Evolutionary conservation across 805 yeast genomes (phyloP), one percentile per base, ranked within the genome.

Genomic region (Saturnispora halmiae): DNA sequence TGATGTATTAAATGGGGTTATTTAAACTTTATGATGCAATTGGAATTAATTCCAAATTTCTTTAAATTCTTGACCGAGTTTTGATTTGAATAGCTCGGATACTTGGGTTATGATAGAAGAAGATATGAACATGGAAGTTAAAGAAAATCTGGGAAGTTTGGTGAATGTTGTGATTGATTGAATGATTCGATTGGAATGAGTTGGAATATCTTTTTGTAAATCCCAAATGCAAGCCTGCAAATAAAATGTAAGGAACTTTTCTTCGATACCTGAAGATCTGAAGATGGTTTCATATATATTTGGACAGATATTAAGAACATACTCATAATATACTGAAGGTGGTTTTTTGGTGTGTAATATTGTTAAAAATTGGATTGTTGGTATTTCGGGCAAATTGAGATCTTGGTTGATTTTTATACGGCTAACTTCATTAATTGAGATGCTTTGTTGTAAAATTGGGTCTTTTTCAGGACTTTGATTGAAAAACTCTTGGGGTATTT

Each of bases 211-310:
- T 4, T 53, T 49, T 25, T 52, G 46, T 6, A 62, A 51, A 4
- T 50, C 46, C 31, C 38, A 28, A 3, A 48, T 34, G 6, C 52
- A 54, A 0, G 80, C 70, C 22, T 69, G 72, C 7, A 76, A 36
- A 41, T 63, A 69, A 44, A 73, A 68, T n/a, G 60, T 60, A 6
- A 77, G 53, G 43, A 71, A 65, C 10, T 66, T 70, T 0, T 68
- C 49, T 29, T 77, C 82, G 1, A 77, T 53, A 1, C 78, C 79
- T 8, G 69, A 63, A 3, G 51, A 40, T 6, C 52, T 48, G 41
- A 72, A n/a, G n/a, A 76, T 2, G 69, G 44, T 9, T 50, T 49
- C 1, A 45, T 14, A 30, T 64, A 61, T 1, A 53, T 51, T 0
- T 43, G 34, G 0, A 59, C 34, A 2, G 58, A 45, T 1, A 72